phyloP scores from a whole-genome alignment of 345 rosid species.

The Cardiospermum halicacabum region DNA sequence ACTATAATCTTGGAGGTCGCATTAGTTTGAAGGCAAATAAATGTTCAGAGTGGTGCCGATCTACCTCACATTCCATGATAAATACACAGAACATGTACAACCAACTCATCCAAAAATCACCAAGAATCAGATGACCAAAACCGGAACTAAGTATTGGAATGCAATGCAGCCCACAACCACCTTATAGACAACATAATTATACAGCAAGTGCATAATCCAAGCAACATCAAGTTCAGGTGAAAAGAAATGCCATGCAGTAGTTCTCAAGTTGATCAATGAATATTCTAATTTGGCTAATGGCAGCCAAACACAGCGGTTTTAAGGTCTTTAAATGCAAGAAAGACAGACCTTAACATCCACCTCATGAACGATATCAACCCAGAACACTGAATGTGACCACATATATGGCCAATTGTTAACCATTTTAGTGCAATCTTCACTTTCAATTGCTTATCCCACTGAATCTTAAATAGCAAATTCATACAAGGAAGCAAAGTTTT shows the following conservation, averaged over 20 bases:
- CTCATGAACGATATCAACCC: constrained; percentile 1
- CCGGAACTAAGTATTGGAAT: neutral
- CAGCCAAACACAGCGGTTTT: neutral
- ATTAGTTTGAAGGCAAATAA: neutral
- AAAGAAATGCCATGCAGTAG: constrained; percentile 2
- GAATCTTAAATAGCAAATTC: constrained; percentile 6
- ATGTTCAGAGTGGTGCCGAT: neutral
- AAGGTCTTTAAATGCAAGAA: constrained; percentile 9
- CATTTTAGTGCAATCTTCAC: constrained; percentile 9
- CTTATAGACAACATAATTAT: neutral
- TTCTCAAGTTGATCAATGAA: neutral
- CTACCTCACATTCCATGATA: neutral
- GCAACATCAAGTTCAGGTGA: neutral
- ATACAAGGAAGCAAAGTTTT: constrained; percentile 1
- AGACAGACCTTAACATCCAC: constrained; percentile 2
- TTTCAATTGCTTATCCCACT: constrained; percentile 2
- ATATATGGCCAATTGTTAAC: neutral
- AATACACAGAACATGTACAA: neutral
- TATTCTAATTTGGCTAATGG: neutral
- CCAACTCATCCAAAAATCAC: constrained; percentile 1
- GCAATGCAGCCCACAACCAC: neutral
- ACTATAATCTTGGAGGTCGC: neutral
- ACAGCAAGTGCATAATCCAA: neutral
- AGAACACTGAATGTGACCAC: neutral
- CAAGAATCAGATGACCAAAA: constrained; percentile 6